A percentile compares a stretch with the other conserved stretches of the same genome.
Evolutionary conservation across 75 land plant species (phyloP).

Genomic region (Cryptomeria japonica): DNA sequence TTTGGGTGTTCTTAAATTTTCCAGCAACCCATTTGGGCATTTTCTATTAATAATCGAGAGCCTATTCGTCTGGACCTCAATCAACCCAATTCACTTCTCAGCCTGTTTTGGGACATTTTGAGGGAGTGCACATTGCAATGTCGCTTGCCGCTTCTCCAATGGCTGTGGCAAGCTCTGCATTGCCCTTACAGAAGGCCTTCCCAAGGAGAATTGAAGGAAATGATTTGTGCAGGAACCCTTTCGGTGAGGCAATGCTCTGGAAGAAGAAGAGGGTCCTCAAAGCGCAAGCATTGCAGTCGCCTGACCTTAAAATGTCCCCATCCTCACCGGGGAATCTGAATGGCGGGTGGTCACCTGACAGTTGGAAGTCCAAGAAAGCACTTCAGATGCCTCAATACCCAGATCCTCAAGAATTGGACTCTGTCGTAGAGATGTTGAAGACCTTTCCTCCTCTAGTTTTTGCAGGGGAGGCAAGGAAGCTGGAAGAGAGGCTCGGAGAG

Average conservation of each 20-base stretch:
- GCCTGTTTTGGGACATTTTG: background rate
- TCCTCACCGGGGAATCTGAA: slow-evolving; percentile 4
- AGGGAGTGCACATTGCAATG: background rate
- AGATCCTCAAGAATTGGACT: slow-evolving; percentile 35
- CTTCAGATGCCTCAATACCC: slow-evolving; percentile 59
- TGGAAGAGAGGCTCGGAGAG: slow-evolving; percentile 61
- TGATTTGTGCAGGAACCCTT: background rate
- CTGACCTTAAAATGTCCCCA: background rate
- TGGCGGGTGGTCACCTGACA: slow-evolving; percentile 27
- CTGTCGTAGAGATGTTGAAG: slow-evolving; percentile 33
- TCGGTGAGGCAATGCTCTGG: background rate
- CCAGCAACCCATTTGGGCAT: background rate
- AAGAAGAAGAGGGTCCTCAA: background rate
- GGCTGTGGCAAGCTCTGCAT: background rate
- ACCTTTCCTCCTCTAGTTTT: slow-evolving; percentile 69
- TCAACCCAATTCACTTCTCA: background rate
- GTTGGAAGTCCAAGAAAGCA: slow-evolving; percentile 54
- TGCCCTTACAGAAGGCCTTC: background rate
- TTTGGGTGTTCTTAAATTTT: background rate
- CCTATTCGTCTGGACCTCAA: background rate
- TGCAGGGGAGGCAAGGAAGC: slow-evolving; percentile 71
- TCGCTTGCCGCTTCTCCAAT: background rate
- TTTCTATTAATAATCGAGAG: background rate
- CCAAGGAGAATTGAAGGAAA: background rate
- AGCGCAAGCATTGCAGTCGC: background rate